These are phyloP conservation scores for Linum lewisii DNA, from an alignment of 345 rosid species.

Conservation along the genomic window DNA sequence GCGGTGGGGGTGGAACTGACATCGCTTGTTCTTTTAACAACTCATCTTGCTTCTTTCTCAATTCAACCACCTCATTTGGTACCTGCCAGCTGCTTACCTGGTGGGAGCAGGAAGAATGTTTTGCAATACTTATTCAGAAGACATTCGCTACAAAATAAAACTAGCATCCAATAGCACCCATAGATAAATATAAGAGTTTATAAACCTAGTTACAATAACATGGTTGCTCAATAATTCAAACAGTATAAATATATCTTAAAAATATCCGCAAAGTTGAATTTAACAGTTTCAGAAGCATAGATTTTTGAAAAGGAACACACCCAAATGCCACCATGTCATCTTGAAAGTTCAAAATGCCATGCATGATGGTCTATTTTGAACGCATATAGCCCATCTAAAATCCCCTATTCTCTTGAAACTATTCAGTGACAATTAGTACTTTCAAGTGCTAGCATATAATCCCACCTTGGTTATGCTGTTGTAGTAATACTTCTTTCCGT, in stretches of 20 bases:
- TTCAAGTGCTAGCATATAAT: background rate
- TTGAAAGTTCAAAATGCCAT: background rate
- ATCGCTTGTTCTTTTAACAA: constrained; percentile 33
- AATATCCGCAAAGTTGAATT: too few relatives aligned
- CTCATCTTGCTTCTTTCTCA: constrained; percentile 56
- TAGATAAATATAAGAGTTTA: background rate
- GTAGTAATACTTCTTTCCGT: constrained; percentile 88
- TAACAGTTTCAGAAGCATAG: background rate
- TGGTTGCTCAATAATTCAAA: background rate
- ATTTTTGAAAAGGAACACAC: background rate
- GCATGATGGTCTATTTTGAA: background rate
- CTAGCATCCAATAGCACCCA: background rate
- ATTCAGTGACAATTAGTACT: background rate
- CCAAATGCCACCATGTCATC: background rate
- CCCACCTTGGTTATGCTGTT: constrained; percentile 78
- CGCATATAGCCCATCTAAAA: background rate
- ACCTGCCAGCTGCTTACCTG: constrained; percentile 98
- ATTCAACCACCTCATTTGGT: constrained; percentile 69
- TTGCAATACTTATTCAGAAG: too few relatives aligned
- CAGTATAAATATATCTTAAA: too few relatives aligned
- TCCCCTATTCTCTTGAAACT: background rate
- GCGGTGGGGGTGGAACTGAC: constrained; percentile 26
- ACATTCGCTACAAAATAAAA: background rate
- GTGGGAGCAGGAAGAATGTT: background rate
- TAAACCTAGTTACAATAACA: background rate